phyloP scores from a whole-genome alignment of 192 early-diverging fungal genomes.

The Backusella luteola region DNA sequence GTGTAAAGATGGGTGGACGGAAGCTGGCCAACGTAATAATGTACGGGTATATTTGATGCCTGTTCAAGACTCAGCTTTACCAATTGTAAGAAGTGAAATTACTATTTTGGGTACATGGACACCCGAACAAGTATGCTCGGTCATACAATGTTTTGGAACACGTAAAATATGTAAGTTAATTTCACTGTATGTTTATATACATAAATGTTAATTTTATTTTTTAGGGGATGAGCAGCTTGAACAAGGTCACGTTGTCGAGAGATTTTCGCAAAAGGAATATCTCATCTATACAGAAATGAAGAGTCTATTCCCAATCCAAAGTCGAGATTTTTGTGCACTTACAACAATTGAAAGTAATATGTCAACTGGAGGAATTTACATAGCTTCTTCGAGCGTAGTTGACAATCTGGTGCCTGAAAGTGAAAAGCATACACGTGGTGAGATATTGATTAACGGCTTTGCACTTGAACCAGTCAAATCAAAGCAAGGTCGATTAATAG shows the following conservation, averaged over 20 bases:
- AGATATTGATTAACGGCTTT: conserved; percentile 45
- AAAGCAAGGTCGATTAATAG: conserved; percentile 26
- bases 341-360: conserved; percentile 45
- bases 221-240: conserved; percentile 49
- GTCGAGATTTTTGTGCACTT: conserved; percentile 44
- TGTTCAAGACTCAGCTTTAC: conserved; percentile 35
- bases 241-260: conserved; percentile 40
- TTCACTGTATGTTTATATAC: not conserved
- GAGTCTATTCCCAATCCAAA: conserved; percentile 37
- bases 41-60: conserved; percentile 40
- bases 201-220: not conserved
- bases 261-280: conserved; percentile 44
- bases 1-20: conserved; percentile 39
- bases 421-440: conserved; percentile 40
- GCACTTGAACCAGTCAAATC: conserved; percentile 41
- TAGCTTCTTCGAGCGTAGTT: conserved; percentile 40
- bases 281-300: conserved; percentile 36
- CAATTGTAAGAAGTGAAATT: conserved; percentile 43
- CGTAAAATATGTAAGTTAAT: conserved; percentile 36
- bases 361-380: conserved; percentile 37
- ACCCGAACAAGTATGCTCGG: conserved; percentile 46
- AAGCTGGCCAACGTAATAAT: conserved; percentile 29
- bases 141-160: conserved; percentile 42
- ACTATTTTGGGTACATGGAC: conserved; percentile 41
- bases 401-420: conserved; percentile 44